Evolutionary conservation across 768 basidiomycete species (phyloP), one percentile per base, ranked within the genome.

Genomic region (Hygrophoropsis aurantiaca): DNA sequence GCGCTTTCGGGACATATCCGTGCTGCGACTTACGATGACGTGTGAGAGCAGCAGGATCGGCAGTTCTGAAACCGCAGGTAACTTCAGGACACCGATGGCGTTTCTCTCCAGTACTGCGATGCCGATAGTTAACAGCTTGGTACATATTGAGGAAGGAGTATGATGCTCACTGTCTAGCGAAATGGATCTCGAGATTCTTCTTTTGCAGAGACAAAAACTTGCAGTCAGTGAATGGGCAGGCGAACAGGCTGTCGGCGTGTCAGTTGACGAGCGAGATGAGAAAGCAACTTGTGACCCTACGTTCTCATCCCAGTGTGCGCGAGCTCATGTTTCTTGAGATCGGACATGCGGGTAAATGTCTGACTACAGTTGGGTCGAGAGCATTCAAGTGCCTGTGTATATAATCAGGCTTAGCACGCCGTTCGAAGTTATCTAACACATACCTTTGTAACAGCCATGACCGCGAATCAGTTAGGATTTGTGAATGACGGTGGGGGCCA

Each of bases 11-110:
- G 11, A 54, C 16, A 30, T 65, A 50, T 1, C 47, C 56, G 15
- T 67, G 65, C 15, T 18, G 16, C 11, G 37, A 43, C 36, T 58
- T 55, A 6, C 65, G 52, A 40, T 67, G 60, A 37, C 46, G 62
- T 5, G 62, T 50, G 6, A 67, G 37, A 25, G 58, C 48, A 0
- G 62, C 60, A 10, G 65, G 60, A 34, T 65, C 60, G 4, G 47
- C 16, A 2, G 65, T 66, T 26, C 33, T 50, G 41, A 53, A 67
- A 11, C 49, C 35, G 35, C 64, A 47, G 18, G 18, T 32, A 27
- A 9, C 6, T 38, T 47, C 42, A 45, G 46, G 46, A 15, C 46
- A 47, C 18, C 3, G 11, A 18, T 47, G 65, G 0, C 18, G 48
- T 13, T 40, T 36, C 24, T 56, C 53, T 5, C 65, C 60, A 2